Percentiles rank a stretch among this genome's conserved stretches.
Evolutionary conservation across 805 yeast genomes (phyloP).

Genomic region (Starmerella potacharoeniae): DNA sequence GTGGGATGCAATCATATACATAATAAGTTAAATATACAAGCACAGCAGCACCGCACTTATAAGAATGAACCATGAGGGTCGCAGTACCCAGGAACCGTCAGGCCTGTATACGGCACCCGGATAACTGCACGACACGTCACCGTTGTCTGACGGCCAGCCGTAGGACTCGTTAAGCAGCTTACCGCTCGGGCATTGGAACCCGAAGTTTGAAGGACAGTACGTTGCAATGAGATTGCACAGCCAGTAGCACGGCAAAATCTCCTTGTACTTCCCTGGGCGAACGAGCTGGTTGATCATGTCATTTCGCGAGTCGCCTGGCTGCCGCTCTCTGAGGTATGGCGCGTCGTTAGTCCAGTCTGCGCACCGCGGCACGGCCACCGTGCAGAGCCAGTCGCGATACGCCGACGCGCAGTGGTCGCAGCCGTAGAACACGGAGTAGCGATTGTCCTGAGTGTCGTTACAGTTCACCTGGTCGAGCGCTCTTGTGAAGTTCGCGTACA

Average conservation of each 20-base stretch:
- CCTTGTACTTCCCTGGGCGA: conserved; percentile 55
- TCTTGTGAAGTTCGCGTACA: conserved; percentile 56
- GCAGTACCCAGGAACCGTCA: conserved; percentile 7
- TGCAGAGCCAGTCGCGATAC: conserved; percentile 81
- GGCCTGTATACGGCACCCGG: conserved; percentile 29
- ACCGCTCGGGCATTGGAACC: conserved; percentile 57
- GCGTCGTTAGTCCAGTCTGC: conserved; percentile 33
- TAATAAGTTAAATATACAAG: background rate
- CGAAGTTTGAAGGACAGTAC: conserved; percentile 71
- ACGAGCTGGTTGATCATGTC: conserved; percentile 43
- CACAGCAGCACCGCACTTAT: background rate
- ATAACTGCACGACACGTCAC: conserved; percentile 30
- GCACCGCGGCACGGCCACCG: conserved; percentile 81
- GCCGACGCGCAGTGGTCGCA: conserved; percentile 63
- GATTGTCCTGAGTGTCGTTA: conserved; percentile 46
- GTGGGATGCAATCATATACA: background rate
- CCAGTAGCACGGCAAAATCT: conserved; percentile 76
- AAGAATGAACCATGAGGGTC: conserved; percentile 11
- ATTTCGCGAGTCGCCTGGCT: conserved; percentile 46
- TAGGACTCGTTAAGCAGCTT: conserved; percentile 21
- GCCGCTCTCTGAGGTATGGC: conserved; percentile 35
- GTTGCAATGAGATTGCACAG: conserved; percentile 68
- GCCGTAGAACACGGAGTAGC: conserved; percentile 60
- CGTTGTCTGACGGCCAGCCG: conserved; percentile 25
- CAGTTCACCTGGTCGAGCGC: conserved; percentile 72